Percentiles rank a stretch among this genome's conserved stretches.
Evolutionary conservation across 768 basidiomycete species (phyloP).

Genomic region (Tremella yokohamensis): DNA sequence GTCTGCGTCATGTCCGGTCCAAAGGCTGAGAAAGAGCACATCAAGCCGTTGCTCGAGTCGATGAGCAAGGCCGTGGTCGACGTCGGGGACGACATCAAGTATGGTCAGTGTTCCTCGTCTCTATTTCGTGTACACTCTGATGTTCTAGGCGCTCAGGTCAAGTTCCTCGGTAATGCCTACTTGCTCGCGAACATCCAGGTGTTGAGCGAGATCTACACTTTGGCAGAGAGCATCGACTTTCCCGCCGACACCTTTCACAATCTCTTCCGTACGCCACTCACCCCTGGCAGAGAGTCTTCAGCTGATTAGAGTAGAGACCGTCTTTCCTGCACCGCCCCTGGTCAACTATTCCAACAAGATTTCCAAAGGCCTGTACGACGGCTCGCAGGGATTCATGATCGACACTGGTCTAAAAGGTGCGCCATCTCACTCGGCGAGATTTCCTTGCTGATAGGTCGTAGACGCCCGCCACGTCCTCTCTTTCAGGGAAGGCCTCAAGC

Average conservation of each 20-base stretch:
- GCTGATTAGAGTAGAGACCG: constrained; percentile 9
- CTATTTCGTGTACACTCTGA: background rate
- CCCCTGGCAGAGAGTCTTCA: background rate
- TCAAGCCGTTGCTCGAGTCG: constrained; percentile 18
- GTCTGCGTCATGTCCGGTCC: constrained; percentile 20
- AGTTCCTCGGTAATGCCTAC: constrained; percentile 26
- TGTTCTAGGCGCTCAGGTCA: constrained; percentile 19
- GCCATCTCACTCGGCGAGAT: background rate
- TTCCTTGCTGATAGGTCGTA: constrained; percentile 3
- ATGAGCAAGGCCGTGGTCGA: constrained; percentile 23
- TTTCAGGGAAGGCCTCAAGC: constrained; percentile 6
- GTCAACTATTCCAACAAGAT: constrained; percentile 27
- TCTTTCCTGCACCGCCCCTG: constrained; percentile 22
- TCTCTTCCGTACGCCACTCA: constrained; percentile 16
- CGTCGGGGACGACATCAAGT: constrained; percentile 26
- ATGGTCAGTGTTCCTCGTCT: constrained; percentile 14
- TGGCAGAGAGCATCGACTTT: constrained; percentile 25
- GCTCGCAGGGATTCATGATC: constrained; percentile 23
- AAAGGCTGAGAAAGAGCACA: constrained; percentile 4
- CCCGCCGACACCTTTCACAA: constrained; percentile 22
- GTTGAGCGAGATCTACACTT: constrained; percentile 23
- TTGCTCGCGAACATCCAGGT: constrained; percentile 26
- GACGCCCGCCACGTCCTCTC: constrained; percentile 28
- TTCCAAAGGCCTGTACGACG: constrained; percentile 23
- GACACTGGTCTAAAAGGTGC: constrained; percentile 30